Conservation (phyloP, 2,329 filamentous ascomycete species). For the Trichoderma guizhouense region DNA sequence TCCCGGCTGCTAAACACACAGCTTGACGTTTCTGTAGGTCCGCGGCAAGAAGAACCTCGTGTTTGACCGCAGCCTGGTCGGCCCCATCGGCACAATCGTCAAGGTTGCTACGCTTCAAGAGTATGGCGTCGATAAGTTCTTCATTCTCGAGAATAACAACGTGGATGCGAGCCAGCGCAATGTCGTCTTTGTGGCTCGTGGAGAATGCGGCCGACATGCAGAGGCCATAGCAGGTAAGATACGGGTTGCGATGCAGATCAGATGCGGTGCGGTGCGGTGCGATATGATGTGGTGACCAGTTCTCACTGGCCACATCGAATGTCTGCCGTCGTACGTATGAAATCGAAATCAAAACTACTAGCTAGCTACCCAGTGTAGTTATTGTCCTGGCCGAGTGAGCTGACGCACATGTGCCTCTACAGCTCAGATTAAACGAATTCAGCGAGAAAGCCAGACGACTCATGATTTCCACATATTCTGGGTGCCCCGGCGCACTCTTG, state of each 20-base stretch:
- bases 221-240: conserved; percentile 81
- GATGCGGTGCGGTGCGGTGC: background rate
- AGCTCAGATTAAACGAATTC: conserved; percentile 90
- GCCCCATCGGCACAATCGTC: conserved; percentile 84
- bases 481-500: conserved; percentile 86
- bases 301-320: background rate
- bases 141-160: conserved; percentile 94
- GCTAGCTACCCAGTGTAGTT: background rate
- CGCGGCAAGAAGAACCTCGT: conserved; percentile 98
- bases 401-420: conserved; percentile 19
- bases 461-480: conserved; percentile 98
- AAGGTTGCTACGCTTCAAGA: conserved; percentile 95
- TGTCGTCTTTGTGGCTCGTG: conserved; percentile 87
- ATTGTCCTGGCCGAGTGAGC: background rate
- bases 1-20: conserved; percentile 21
- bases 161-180: conserved; percentile 92
- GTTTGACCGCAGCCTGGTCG: conserved; percentile 85
- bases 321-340: background rate
- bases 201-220: conserved; percentile 81
- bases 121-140: conserved; percentile 96
- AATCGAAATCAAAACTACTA: background rate
- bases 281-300: background rate
- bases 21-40: conserved; percentile 56
- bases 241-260: background rate
- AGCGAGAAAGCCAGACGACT: conserved; percentile 80